A percentile compares a stretch with the other conserved stretches of the same genome.
phyloP scores from a whole-genome alignment of 1,284 basidiomycete genomes.

The Austroboletus niveus region DNA sequence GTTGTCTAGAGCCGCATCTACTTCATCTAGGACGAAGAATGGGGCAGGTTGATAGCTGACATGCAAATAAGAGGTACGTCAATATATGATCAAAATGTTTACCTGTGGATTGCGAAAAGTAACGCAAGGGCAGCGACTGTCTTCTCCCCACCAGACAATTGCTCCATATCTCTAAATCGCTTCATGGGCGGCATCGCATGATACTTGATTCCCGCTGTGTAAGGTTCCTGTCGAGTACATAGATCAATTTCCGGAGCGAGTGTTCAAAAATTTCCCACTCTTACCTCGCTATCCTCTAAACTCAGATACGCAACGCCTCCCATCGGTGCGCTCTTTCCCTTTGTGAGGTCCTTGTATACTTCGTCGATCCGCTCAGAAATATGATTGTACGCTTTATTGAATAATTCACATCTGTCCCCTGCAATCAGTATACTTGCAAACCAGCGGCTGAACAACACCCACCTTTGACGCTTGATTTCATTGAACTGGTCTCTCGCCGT shows the following conservation, averaged over 20 bases:
- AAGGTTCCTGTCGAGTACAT: slow-evolving; percentile 74
- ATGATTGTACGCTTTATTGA: slow-evolving; percentile 96
- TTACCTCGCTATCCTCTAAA: slow-evolving; percentile 91
- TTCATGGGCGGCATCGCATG: slow-evolving; percentile 99
- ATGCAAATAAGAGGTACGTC: not conserved
- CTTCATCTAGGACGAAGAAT: slow-evolving; percentile 98
- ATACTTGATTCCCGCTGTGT: slow-evolving; percentile 93
- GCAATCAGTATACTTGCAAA: not conserved
- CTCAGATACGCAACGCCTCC: slow-evolving; percentile 96
- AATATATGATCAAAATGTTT: not conserved
- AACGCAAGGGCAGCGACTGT: slow-evolving; percentile 96
- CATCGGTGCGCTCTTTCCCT: slow-evolving; percentile 88
- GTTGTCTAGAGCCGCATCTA: slow-evolving; percentile 95
- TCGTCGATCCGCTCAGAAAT: slow-evolving; percentile 93
- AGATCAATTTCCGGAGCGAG: slow-evolving; percentile 3
- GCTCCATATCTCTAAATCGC: slow-evolving; percentile 98
- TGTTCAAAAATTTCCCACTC: slow-evolving; percentile 16
- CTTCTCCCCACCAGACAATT: slow-evolving; percentile 97
- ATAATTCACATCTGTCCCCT: slow-evolving; percentile 66
- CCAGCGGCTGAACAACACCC: slow-evolving; percentile 12
- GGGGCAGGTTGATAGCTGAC: slow-evolving; percentile 93
- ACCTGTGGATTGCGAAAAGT: slow-evolving; percentile 96
- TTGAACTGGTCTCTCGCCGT: slow-evolving; percentile 88
- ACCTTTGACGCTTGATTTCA: slow-evolving; percentile 83
- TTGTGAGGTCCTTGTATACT: slow-evolving; percentile 98